A percentile compares a stretch with the other conserved stretches of the same genome.
Conservation (phyloP, 169 alveolate species). For the Plasmodium reichenowi region DNA sequence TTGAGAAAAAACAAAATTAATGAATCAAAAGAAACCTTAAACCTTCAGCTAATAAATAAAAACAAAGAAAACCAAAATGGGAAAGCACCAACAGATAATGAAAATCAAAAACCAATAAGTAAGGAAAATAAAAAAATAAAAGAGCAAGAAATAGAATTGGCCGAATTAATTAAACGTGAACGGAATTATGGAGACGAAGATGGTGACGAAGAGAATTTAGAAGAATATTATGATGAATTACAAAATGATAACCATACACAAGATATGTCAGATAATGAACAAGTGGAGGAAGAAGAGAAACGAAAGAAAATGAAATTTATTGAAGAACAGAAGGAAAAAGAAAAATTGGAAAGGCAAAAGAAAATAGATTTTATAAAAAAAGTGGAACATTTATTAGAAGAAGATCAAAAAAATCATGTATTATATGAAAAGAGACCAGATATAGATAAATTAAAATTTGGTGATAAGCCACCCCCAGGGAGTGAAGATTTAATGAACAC, state of each 20-base stretch:
- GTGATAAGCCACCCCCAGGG: conserved; percentile 59
- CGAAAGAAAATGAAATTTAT: background rate
- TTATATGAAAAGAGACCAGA: conserved; percentile 47
- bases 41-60: background rate
- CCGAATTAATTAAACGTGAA: background rate
- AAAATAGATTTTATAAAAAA: conserved; percentile 56
- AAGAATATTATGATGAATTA: conserved; percentile 4
- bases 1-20: background rate
- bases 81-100: background rate
- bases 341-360: conserved; percentile 21
- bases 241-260: conserved; percentile 1
- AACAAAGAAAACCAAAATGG: background rate
- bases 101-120: background rate
- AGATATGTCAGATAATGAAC: background rate
- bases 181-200: background rate
- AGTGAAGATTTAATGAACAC: conserved; percentile 40
- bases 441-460: conserved; percentile 43
- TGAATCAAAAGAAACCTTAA: background rate
- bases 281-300: conserved; percentile 11
- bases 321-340: background rate
- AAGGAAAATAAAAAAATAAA: background rate
- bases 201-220: background rate
- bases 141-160: background rate
- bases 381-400: conserved; percentile 48
- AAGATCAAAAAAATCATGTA: conserved; percentile 41